These are phyloP conservation scores for Cutaneotrichosporon daszewskae DNA, from an alignment of 1,284 basidiomycete genomes.

Conservation along the genomic window DNA sequence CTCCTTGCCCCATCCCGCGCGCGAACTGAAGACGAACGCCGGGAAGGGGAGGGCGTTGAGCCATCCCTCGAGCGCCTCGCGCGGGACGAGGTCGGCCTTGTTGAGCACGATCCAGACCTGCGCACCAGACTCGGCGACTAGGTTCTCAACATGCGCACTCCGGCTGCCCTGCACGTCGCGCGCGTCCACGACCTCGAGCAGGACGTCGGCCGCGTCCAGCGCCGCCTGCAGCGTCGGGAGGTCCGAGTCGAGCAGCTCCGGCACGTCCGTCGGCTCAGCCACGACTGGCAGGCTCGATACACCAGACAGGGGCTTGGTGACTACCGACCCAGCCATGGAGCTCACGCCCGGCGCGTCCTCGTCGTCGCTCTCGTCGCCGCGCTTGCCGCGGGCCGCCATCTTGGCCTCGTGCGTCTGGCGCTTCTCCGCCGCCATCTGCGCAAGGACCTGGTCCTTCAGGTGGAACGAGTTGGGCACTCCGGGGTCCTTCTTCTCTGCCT, in stretches of 20 bases:
- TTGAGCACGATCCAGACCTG: slow-evolving; percentile 66
- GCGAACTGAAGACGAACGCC: slow-evolving; percentile 62
- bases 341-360: slow-evolving; percentile 42
- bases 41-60: slow-evolving; percentile 63
- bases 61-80: slow-evolving; percentile 75
- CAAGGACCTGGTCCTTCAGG: slow-evolving; percentile 93
- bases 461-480: slow-evolving; percentile 97
- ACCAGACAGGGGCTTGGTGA: slow-evolving; percentile 17
- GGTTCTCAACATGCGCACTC: slow-evolving; percentile 60
- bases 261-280: slow-evolving; percentile 49
- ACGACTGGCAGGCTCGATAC: slow-evolving; percentile 9
- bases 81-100: slow-evolving; percentile 82
- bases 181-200: slow-evolving; percentile 79
- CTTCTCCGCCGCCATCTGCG: slow-evolving; percentile 77
- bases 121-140: slow-evolving; percentile 47
- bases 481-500: slow-evolving; percentile 73
- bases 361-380: slow-evolving; percentile 23
- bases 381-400: slow-evolving; percentile 1
- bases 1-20: slow-evolving; percentile 24
- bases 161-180: slow-evolving; percentile 71
- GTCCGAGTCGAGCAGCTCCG: slow-evolving; percentile 61
- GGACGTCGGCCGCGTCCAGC: slow-evolving; percentile 73
- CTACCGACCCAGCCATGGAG: slow-evolving; percentile 22
- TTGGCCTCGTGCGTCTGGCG: slow-evolving; percentile 52
- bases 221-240: slow-evolving; percentile 64